Percentiles rank a stretch among this genome's conserved stretches.
phyloP scores from a whole-genome alignment of 805 yeast genomes.

The Yueomyces sinensis region DNA sequence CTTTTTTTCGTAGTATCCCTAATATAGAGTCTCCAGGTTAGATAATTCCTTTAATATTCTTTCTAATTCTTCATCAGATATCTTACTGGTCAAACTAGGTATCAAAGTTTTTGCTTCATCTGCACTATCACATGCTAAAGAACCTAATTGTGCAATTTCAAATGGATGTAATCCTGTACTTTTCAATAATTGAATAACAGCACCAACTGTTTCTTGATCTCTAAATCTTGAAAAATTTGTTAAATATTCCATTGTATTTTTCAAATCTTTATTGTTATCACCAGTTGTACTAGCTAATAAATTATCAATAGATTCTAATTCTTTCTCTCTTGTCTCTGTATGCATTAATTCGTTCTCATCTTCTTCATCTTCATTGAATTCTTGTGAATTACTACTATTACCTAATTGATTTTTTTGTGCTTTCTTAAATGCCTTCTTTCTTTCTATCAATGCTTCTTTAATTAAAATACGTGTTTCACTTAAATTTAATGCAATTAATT shows the following conservation, averaged over 20 bases:
- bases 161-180: slow-evolving; percentile 80
- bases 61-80: slow-evolving; percentile 77
- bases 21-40: slow-evolving; percentile 38
- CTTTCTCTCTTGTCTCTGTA: slow-evolving; percentile 35
- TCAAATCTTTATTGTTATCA: slow-evolving; percentile 75
- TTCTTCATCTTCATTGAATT: slow-evolving; percentile 9
- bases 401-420: slow-evolving; percentile 9
- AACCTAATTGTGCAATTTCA: slow-evolving; percentile 81
- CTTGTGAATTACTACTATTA: slow-evolving; percentile 1
- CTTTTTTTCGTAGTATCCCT: too few species aligned
- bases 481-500: slow-evolving; percentile 71
- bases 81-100: slow-evolving; percentile 74
- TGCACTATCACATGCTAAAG: slow-evolving; percentile 88
- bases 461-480: slow-evolving; percentile 85
- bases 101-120: slow-evolving; percentile 93
- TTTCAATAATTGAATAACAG: slow-evolving; percentile 77
- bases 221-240: slow-evolving; percentile 80
- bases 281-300: slow-evolving; percentile 31
- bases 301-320: slow-evolving; percentile 21
- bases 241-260: slow-evolving; percentile 81
- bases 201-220: slow-evolving; percentile 84
- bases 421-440: slow-evolving; percentile 41
- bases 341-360: slow-evolving; percentile 26
- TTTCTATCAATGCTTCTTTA: slow-evolving; percentile 76
- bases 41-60: slow-evolving; percentile 79